Evolutionary conservation across 2,329 filamentous ascomycete genomes (phyloP).

Genomic region (Hymenoscyphus repandus): DNA sequence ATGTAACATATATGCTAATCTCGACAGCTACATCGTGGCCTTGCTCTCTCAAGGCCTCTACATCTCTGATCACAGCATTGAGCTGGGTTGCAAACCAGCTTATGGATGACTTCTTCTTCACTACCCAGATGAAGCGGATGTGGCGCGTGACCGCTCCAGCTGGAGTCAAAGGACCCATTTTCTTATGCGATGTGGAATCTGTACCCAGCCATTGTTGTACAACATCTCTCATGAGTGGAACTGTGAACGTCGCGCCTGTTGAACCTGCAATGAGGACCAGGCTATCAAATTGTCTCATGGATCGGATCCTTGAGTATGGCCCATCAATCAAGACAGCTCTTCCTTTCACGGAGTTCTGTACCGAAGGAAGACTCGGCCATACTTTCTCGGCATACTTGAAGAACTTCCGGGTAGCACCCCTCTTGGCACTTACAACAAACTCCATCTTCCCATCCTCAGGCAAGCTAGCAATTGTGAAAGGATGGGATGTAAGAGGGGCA

Average conservation of each 20-base stretch:
- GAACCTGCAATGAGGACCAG: conserved; percentile 54
- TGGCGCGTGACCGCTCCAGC: conserved; percentile 39
- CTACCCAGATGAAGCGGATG: conserved; percentile 53
- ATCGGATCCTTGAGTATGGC: conserved; percentile 45
- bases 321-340: conserved; percentile 45
- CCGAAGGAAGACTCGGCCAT: conserved; percentile 23
- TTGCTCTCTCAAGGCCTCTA: conserved; percentile 34
- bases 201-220: conserved; percentile 33
- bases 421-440: conserved; percentile 50
- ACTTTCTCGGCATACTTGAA: conserved; percentile 44
- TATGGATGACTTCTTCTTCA: conserved; percentile 48
- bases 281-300: conserved; percentile 55
- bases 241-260: conserved; percentile 72
- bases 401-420: conserved; percentile 46
- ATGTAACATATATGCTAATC: conserved; percentile 32
- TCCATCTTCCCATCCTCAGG: conserved; percentile 50
- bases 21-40: conserved; percentile 27
- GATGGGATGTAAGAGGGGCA: conserved; percentile 55
- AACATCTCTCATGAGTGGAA: conserved; percentile 80
- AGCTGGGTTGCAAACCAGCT: conserved; percentile 49
- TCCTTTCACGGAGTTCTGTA: conserved; percentile 21
- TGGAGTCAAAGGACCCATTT: conserved; percentile 7
- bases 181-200: conserved; percentile 25
- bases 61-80: conserved; percentile 38
- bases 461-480: conserved; percentile 57